Evolutionary conservation across 1,284 basidiomycete genomes (phyloP), one percentile per base, ranked within the genome.

Genomic region (Trichosporon ovoides): DNA sequence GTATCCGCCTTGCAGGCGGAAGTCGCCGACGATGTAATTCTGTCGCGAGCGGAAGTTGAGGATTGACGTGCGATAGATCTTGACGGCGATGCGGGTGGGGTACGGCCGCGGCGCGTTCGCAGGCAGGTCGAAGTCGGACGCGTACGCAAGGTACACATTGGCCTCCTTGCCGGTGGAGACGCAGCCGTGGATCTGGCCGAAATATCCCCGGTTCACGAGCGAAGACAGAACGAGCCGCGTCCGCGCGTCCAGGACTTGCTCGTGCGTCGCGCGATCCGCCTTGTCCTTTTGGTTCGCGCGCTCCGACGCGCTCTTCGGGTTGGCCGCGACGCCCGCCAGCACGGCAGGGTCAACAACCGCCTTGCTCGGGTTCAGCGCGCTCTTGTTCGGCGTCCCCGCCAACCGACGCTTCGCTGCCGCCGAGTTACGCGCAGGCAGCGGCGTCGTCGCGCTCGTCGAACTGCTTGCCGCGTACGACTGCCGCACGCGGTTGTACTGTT

Each of bases 31-130:
- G 34, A 98, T 93, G 75, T 98, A 98, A 58, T 89, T 88, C 72
- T 96, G 92, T 12, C 96, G 86, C 68, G 98, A 91, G 75, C 97
- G 96, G 82, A 99, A 99, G 10, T 94, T 83, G 9, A 99, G 84
- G 64, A 99, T 98, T 28, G 91, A 95, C 0, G 96, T 99, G 75
- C 98, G 96, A 81, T 95, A 99, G 66, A 99, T 95, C 78, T 98
- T 99, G 63, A 98, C 82, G 0, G 95, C 93, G 34, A 94, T 73
- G 87, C 89, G 28, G 72, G 74, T 19, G 76, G 78, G 46, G 84
- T 83, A 10, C 83, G 84, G 0, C 84, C 83, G 38, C 6, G 68
- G 60, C 59, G 64, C 54, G 11, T 68, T 50, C 7, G 68, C 88
- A 16, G 77, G 76, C 16, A 78, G 77, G 11, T 83, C 81, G 9